These are phyloP conservation scores for Tritrichomonas musculus DNA, from an alignment of 208 protist species.

Conservation along the genomic window DNA sequence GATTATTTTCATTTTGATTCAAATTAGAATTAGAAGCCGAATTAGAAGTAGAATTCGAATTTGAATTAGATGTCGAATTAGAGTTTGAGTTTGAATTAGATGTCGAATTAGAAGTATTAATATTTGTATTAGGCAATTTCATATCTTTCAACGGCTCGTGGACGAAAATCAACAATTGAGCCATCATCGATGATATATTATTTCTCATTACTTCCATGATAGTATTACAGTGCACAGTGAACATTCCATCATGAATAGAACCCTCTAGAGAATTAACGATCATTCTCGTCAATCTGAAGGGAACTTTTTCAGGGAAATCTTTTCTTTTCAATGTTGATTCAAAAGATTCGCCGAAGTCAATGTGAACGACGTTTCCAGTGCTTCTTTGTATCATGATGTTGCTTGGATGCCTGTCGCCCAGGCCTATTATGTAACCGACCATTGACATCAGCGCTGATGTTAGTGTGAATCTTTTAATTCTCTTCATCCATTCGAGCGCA, in stretches of 20 bases:
- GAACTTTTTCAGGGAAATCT: constrained; percentile 47
- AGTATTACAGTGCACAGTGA: constrained; percentile 67
- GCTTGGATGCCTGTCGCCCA: constrained; percentile 18
- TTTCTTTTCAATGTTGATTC: constrained; percentile 40
- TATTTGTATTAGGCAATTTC: too few species aligned
- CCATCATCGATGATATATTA: constrained; percentile 39
- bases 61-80: too few species aligned
- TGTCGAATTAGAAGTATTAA: too few species aligned
- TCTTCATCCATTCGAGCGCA: background rate
- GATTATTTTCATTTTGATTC: too few species aligned
- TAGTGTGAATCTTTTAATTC: background rate
- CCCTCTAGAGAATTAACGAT: constrained; percentile 52
- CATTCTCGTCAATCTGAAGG: constrained; percentile 54
- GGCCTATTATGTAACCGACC: constrained; percentile 6
- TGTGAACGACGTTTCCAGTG: constrained; percentile 48
- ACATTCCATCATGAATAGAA: constrained; percentile 66
- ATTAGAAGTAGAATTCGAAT: too few species aligned
- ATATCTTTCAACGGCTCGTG: constrained; percentile 41
- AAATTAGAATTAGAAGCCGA: too few species aligned
- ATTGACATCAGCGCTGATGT: background rate
- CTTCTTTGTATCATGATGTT: constrained; percentile 41
- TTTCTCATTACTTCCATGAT: constrained; percentile 39
- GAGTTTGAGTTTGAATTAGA: too few species aligned
- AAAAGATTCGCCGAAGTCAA: constrained; percentile 49
- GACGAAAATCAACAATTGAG: constrained; percentile 44